phyloP scores from a whole-genome alignment of 2,329 filamentous ascomycete genomes.

The Iodosphaeria phyllophila region DNA sequence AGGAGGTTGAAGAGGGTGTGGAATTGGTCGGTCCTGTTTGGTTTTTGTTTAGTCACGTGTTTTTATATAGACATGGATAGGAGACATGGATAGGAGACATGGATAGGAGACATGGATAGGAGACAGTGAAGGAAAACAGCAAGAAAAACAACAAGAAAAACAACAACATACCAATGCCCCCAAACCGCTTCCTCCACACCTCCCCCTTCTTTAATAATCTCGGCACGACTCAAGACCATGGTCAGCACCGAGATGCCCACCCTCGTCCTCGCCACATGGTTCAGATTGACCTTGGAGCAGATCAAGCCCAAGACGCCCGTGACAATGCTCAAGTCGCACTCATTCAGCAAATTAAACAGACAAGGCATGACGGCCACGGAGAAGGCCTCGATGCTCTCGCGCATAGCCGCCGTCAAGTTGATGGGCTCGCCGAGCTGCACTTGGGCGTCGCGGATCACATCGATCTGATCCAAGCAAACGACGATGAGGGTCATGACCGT shows the following conservation, averaged over 20 bases:
- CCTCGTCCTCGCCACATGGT: constrained; percentile 68
- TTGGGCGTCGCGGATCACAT: constrained; percentile 70
- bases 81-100: too few relatives aligned
- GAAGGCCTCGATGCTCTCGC: constrained; percentile 88
- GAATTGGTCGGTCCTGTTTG: constrained; percentile 51
- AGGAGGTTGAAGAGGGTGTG: constrained; percentile 73
- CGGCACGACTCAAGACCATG: constrained; percentile 83
- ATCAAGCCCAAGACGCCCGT: constrained; percentile 77
- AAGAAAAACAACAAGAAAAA: too few relatives aligned
- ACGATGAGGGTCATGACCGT: constrained; percentile 93
- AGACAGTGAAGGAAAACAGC: too few relatives aligned
- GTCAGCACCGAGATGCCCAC: constrained; percentile 82
- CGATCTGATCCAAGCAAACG: constrained; percentile 78
- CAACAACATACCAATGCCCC: constrained; percentile 50
- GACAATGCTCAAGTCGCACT: constrained; percentile 79
- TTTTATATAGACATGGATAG: too few relatives aligned
- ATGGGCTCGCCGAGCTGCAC: constrained; percentile 54
- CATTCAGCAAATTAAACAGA: constrained; percentile 75
- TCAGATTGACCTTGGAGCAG: constrained; percentile 63
- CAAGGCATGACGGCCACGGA: constrained; percentile 75
- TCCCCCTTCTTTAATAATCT: constrained; percentile 73
- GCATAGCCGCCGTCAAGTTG: constrained; percentile 51
- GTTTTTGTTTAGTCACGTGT: constrained; percentile 12
- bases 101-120: too few relatives aligned
- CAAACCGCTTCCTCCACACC: constrained; percentile 53